Conservation (phyloP, 768 basidiomycete genomes). For the Boletus tylopilopsis region DNA sequence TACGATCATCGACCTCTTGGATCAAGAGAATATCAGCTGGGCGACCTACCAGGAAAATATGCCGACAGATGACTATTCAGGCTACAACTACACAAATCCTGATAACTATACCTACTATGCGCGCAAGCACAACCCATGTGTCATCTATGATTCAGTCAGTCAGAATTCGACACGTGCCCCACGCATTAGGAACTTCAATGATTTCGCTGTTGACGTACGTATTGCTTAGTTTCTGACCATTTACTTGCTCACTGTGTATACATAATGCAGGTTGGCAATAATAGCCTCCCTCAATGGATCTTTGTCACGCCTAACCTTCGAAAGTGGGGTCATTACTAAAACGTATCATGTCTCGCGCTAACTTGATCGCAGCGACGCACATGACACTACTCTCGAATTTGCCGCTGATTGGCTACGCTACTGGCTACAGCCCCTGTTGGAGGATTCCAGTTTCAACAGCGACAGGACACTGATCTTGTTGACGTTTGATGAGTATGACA, state of each 20-base stretch:
- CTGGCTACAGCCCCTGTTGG: slow-evolving; percentile 51
- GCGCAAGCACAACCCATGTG: slow-evolving; percentile 54
- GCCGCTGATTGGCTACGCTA: slow-evolving; percentile 42
- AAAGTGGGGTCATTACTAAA: slow-evolving; percentile 18
- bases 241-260: not conserved
- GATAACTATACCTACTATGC: slow-evolving; percentile 47
- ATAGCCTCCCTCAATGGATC: slow-evolving; percentile 53
- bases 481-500: slow-evolving; percentile 59
- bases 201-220: slow-evolving; percentile 52
- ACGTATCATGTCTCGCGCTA: not conserved
- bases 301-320: slow-evolving; percentile 61
- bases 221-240: not conserved
- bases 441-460: slow-evolving; percentile 50
- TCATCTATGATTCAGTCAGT: slow-evolving; percentile 50
- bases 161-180: slow-evolving; percentile 37
- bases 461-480: slow-evolving; percentile 52
- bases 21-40: slow-evolving; percentile 56
- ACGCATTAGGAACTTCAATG: slow-evolving; percentile 57
- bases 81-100: slow-evolving; percentile 32
- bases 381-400: slow-evolving; percentile 55
- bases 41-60: slow-evolving; percentile 58
- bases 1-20: slow-evolving; percentile 57
- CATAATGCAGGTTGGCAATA: slow-evolving; percentile 27
- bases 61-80: slow-evolving; percentile 46
- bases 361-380: slow-evolving; percentile 45